Base-by-base conservation (phyloP, 2,329 filamentous ascomycete species). In the Diaporthe amygdali region DNA sequence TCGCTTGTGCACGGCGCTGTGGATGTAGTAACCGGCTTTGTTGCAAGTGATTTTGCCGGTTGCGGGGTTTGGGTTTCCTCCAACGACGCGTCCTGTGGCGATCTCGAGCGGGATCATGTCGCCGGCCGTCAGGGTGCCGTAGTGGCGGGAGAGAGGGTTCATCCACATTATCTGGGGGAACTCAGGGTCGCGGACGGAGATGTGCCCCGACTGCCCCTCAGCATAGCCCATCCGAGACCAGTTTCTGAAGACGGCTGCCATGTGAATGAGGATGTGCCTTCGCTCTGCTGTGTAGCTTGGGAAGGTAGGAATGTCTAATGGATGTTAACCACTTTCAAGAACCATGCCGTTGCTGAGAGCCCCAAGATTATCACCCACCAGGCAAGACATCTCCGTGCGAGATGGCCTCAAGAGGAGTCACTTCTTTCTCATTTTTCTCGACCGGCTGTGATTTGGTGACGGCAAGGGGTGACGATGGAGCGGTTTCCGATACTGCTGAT, bases 11-110 rank as follows among this genome's bases (percentile, higher is more conserved):
- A 94, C 83, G 30, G 90, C 91, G 8, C 86, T 87, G 81, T 94
- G 92, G 75, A 94, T 94, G 73, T 90, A 82, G 77, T 92, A 93
- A 7, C 92, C 92, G 0, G 92, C 90, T 4, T 88, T 87, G 78
- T 94, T 94, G 56, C 87, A 87, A 2, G 91, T 78, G 30, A 76
- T 72, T 51, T 52, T 63, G 10, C 72, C 73, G 15, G 74, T 76
- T 0, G 88, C 39, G 87, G 83, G 17, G 80, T 85, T 80, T 71
- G 82, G 84, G 76, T 92, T 91, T 1, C 91, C 91, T 20, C 89
- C 90, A 6, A 92, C 86, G 12, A 91, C 85, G 20, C 87, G 86
- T n/a, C 91, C 92, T 14, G 82, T 80, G 55, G 77, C 77, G 70
- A 85, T 83, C 73, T 92, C 87, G 6, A 93, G 83, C 52, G 91